Conservation (phyloP, 306 rosid species). For the Quillaja saponaria region DNA sequence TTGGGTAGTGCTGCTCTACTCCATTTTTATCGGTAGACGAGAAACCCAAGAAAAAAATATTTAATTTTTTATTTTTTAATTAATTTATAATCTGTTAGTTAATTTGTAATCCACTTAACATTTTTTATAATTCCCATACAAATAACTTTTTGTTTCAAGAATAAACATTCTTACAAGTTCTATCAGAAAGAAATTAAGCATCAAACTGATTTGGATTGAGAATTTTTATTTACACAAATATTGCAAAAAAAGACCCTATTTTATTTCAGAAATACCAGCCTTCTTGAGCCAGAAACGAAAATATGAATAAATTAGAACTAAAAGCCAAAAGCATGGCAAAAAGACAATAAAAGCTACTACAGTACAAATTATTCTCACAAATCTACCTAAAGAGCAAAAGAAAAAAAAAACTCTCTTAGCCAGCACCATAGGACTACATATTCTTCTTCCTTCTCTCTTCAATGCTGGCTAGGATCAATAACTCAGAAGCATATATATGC, state of each 20-base stretch:
- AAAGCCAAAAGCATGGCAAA: background rate
- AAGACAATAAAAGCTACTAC: constrained; percentile 8
- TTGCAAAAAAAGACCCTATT: background rate
- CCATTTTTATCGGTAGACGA: no score
- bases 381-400: constrained; percentile 27
- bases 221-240: no score
- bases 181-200: no score
- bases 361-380: constrained; percentile 27
- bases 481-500: constrained; percentile 4
- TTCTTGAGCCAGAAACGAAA: constrained; percentile 11
- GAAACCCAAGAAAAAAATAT: no score
- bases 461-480: constrained; percentile 36
- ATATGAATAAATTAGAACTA: background rate
- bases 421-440: constrained; percentile 18
- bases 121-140: no score
- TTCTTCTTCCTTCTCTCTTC: constrained; percentile 12
- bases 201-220: no score
- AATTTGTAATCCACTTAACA: no score
- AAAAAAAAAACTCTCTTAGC: constrained; percentile 32
- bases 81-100: no score
- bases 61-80: no score
- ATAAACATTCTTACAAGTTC: no score
- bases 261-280: constrained; percentile 17
- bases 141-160: no score
- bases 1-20: no score